Base-by-base conservation (phyloP, 352 stramenopile species). In the Phytophthora crassamura region DNA sequence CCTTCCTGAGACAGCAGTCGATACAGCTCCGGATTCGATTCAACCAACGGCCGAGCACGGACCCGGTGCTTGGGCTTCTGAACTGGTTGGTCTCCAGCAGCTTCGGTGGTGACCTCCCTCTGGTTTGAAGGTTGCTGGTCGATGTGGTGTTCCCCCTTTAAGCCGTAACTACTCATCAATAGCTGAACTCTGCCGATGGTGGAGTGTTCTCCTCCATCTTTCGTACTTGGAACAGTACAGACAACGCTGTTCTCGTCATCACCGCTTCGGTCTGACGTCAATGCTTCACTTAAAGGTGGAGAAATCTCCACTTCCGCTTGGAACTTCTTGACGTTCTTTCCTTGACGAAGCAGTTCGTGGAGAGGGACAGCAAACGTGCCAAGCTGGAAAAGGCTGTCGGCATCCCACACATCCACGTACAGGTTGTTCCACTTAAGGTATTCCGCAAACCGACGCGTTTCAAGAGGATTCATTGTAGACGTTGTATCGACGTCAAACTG, bases 341-440 rank as follows among this genome's bases (percentile, higher is more conserved):
- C 90, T 80, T 98, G 94, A 1, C 94, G 85, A 59, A 98, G 65
- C 2, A 98, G 62, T 50, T 90, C 80, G n/a, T 90, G 79, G 2
- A 98, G 68, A 20, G 93, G 91, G 25, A 98, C 70, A 0, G 77
- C 73, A 30, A 91, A 84, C 7, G 90, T 95, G 0, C 94, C 95
- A 0, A 98, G 45, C 43, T 87, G 82, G 54, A 98, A 91, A 40
- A 98, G 70, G 55, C 84, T 96, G 20, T 98, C 90, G 2, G 86
- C 94, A 50, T 98, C 94, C 93, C 93, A 98, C 2, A 98, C 87
- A 45, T 98, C 92, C 16, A 98, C 86, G 45, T 93, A 90, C 18
- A 98, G 62, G 9, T 74, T 80, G 43, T 92, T 94, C 18, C 74
- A 72, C 20, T 93, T 73, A 36, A 98, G 70, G 59, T 98, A 98